phyloP scores from a whole-genome alignment of 2,329 filamentous ascomycete genomes.

The Fusarium scirpi region DNA sequence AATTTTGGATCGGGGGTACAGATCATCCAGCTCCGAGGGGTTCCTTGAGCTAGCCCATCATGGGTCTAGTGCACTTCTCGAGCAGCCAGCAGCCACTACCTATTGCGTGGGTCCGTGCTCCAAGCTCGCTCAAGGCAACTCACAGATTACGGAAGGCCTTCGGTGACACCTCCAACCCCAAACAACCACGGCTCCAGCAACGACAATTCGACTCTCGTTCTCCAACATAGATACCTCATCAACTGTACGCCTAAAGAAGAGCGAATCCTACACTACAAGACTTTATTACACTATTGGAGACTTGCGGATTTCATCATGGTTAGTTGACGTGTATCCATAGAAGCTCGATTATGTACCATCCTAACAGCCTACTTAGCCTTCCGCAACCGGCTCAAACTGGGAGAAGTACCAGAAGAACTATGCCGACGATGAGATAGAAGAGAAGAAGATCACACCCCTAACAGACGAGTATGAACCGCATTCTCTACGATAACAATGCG shows the following conservation, averaged over 20 bases:
- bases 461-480: conserved; percentile 85
- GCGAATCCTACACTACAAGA: neutral
- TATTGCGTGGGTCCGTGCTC: conserved; percentile 48
- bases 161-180: conserved; percentile 50
- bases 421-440: conserved; percentile 94
- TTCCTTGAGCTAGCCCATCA: conserved; percentile 40
- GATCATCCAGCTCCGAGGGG: conserved; percentile 56
- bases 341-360: conserved; percentile 21
- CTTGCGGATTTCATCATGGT: conserved; percentile 58
- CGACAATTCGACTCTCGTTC: conserved; percentile 24
- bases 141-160: conserved; percentile 57
- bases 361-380: conserved; percentile 73
- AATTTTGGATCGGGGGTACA: conserved; percentile 57
- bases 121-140: conserved; percentile 57
- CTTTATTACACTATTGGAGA: conserved; percentile 21
- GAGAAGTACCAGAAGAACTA: conserved; percentile 99
- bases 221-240: conserved; percentile 16
- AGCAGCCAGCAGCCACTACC: conserved; percentile 25
- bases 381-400: conserved; percentile 93
- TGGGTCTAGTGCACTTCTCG: conserved; percentile 40
- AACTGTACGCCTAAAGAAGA: neutral
- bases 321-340: conserved; percentile 38
- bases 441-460: conserved; percentile 99
- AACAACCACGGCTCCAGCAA: conserved; percentile 44
- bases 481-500: neutral